These are phyloP conservation scores for Penicillium sp. DNA, from an alignment of 2,329 filamentous ascomycete species.

Conservation along the genomic window DNA sequence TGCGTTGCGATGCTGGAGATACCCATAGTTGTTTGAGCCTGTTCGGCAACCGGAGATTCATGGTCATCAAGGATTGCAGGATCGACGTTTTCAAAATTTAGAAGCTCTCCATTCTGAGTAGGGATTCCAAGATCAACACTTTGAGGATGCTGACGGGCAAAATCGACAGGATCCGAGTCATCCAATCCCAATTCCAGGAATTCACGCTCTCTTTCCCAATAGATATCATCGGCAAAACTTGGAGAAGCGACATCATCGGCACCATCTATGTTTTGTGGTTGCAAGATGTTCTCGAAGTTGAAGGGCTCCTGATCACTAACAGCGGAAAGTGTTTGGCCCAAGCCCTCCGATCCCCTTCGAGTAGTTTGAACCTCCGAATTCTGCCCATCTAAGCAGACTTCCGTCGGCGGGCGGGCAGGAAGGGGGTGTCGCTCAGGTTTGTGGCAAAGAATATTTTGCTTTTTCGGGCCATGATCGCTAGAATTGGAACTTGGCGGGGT, in stretches of 20 bases:
- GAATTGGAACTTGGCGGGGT: constrained; percentile 1
- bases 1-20: neutral
- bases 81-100: neutral
- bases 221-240: neutral
- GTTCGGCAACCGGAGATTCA: neutral
- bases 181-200: neutral
- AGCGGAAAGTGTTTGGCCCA: neutral
- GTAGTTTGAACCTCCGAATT: neutral
- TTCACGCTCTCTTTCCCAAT: neutral
- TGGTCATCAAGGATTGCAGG: neutral
- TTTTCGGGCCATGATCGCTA: neutral
- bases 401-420: constrained; percentile 4
- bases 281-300: neutral
- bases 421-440: constrained; percentile 9
- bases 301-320: neutral
- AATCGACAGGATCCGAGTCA: neutral
- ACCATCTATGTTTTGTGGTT: neutral
- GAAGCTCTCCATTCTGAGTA: neutral
- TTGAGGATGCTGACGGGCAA: neutral
- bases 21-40: neutral
- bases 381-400: constrained; percentile 8
- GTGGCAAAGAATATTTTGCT: neutral
- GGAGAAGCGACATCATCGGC: neutral
- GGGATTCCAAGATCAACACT: neutral
- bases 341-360: neutral